phyloP scores from a whole-genome alignment of 768 basidiomycete species.

The Termitomyces titanicus region DNA sequence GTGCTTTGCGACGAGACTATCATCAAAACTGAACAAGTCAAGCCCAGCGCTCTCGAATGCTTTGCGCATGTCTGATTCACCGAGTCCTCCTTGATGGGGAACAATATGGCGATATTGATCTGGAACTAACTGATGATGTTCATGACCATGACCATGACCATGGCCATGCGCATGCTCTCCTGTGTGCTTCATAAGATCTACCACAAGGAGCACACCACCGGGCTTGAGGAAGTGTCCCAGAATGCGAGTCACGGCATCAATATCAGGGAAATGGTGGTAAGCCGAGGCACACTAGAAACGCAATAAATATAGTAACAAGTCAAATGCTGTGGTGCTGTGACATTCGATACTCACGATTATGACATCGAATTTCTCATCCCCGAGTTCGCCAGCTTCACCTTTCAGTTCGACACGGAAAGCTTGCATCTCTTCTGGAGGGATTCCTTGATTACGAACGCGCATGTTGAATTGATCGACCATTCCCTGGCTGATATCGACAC shows the following conservation, averaged over 20 bases:
- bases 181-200: conserved; percentile 35
- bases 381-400: conserved; percentile 42
- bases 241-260: conserved; percentile 46
- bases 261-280: conserved; percentile 62
- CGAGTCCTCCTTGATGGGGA: conserved; percentile 52
- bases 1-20: conserved; percentile 26
- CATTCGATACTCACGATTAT: conserved; percentile 50
- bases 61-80: conserved; percentile 40
- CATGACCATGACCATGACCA: conserved; percentile 5
- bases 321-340: background rate
- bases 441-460: conserved; percentile 55
- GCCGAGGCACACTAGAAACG: conserved; percentile 52
- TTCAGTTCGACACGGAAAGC: conserved; percentile 53
- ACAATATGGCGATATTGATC: conserved; percentile 42
- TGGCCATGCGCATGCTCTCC: conserved; percentile 1
- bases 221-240: conserved; percentile 61
- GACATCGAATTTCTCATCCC: conserved; percentile 60
- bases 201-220: conserved; percentile 55
- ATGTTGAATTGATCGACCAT: conserved; percentile 68
- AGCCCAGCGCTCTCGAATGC: conserved; percentile 56
- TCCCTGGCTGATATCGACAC: conserved; percentile 71
- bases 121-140: conserved; percentile 22
- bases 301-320: background rate
- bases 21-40: conserved; percentile 36
- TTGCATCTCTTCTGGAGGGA: conserved; percentile 61